Base-by-base conservation (phyloP, 306 rosid genomes). In the Quercus engelmannii region DNA sequence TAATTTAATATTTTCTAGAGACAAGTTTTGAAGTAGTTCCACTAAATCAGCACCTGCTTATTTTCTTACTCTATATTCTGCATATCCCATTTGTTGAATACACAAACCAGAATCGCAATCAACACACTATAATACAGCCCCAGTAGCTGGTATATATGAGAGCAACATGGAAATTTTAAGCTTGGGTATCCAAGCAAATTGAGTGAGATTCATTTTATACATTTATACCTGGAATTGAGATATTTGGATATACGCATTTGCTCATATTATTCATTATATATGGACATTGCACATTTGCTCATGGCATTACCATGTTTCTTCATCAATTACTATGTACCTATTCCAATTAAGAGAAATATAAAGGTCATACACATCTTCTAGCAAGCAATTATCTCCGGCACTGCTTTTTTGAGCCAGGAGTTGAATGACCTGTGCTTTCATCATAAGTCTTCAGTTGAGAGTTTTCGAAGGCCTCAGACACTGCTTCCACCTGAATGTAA, bases 401-500 rank as follows among this genome's bases (percentile, higher is more conserved):
- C 33, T 30, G 89, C 64, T 87, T 91, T 88, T 90, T 91, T 76
- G 88, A 92, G 77, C 90, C 90, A 15, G 94, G 94, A 7, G 98
- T 94, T 21, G n/a, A 57, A 88, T 91, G 58, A 94, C 90, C 80
- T 91, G 98, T 12, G 91, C 81, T 83, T 83, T 90, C 70, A 76
- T 86, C 98, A 10, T 85, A 90, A 18, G 82, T 92, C 80, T 85
- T 89, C 52, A 85, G 19, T 86, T 92, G 98, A 83, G 87, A 92
- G 75, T 92, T 94, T 80, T 90, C 94, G 15, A 26, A 2, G 28
- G 28, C 28, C 28, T 26, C 0, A 26, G 28, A 26, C 28, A 26
- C 28, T 26, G 28, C 28, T 26, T 26, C 28, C 28, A 26, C 28
- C 28, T 26, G 28, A 2, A 26, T 26, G 28, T 26, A 26, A 26